A percentile compares a stretch with the other conserved stretches of the same genome.
phyloP scores from a whole-genome alignment of 2,329 filamentous ascomycete genomes.

The Trichoderma brevicompactum region DNA sequence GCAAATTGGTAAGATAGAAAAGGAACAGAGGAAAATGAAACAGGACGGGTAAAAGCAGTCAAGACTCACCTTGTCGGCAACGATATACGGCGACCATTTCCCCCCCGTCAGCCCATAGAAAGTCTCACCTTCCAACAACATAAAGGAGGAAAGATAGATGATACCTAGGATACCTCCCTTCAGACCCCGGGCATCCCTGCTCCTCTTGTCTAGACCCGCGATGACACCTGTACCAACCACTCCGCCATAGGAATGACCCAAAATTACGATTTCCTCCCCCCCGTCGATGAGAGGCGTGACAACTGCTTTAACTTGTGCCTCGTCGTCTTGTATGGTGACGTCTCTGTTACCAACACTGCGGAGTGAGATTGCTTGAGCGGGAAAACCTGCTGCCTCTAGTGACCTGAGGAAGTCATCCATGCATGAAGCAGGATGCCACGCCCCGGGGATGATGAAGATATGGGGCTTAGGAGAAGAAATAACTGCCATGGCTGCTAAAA shows the following conservation, averaged over 20 bases:
- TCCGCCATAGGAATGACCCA: not conserved
- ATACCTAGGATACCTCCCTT: not conserved
- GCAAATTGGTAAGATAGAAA: too few species aligned
- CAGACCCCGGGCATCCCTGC: not conserved
- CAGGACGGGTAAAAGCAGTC: not conserved
- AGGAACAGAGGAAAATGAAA: not conserved
- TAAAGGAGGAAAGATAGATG: not conserved
- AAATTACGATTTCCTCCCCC: not conserved
- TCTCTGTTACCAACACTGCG: not conserved
- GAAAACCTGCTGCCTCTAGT: constrained; percentile 1
- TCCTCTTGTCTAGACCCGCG: not conserved
- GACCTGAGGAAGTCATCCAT: not conserved
- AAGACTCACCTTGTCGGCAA: not conserved
- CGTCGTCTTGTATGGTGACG: not conserved
- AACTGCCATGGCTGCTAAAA: not conserved
- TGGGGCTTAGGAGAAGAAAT: not conserved
- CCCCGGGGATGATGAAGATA: not conserved
- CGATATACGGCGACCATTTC: not conserved
- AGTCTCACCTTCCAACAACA: not conserved
- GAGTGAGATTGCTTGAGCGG: not conserved
- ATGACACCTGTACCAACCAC: not conserved
- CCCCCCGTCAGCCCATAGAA: not conserved
- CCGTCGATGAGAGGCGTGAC: not conserved
- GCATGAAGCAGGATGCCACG: not conserved
- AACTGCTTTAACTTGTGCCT: not conserved